Conservation (phyloP, 805 yeast species). For the Metschnikowia proteae region DNA sequence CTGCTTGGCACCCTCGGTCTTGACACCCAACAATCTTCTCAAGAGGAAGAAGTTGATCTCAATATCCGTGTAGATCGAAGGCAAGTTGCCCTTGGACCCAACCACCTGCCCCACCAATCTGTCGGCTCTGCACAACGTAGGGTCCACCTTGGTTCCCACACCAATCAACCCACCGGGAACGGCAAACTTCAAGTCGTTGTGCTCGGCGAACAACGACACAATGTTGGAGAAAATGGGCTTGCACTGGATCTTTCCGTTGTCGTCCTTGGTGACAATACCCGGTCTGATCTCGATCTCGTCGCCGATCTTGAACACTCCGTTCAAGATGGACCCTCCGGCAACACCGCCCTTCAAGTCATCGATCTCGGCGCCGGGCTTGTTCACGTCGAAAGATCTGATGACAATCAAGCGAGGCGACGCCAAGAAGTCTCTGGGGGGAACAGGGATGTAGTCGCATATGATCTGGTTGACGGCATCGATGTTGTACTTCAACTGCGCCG, state of each 20-base stretch:
- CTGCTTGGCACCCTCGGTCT: conserved; percentile 95
- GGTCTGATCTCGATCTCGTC: conserved; percentile 99
- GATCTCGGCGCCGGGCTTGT: conserved; percentile 97
- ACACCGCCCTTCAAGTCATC: conserved; percentile 99
- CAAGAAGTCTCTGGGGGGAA: conserved; percentile 91
- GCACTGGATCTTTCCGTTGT: conserved; percentile 83
- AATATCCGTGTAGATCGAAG: conserved; percentile 93
- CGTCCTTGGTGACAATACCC: conserved; percentile 96
- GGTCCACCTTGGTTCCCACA: conserved; percentile 98
- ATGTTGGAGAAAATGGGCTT: conserved; percentile 93
- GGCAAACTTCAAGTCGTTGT: conserved; percentile 95
- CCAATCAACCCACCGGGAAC: conserved; percentile 99
- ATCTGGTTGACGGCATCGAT: conserved; percentile 98
- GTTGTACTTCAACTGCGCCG: conserved; percentile 97
- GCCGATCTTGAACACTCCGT: conserved; percentile 94
- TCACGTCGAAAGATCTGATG: conserved; percentile 97
- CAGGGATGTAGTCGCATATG: conserved; percentile 92
- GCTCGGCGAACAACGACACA: conserved; percentile 93
- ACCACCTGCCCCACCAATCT: conserved; percentile 99
- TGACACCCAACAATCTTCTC: conserved; percentile 96
- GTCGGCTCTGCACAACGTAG: conserved; percentile 98
- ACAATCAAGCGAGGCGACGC: conserved; percentile 95
- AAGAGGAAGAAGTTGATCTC: conserved; percentile 95
- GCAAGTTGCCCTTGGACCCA: conserved; percentile 94
- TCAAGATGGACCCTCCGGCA: conserved; percentile 98